Conservation (phyloP, 73 alveolate species). For the Blepharisma japonicum region DNA sequence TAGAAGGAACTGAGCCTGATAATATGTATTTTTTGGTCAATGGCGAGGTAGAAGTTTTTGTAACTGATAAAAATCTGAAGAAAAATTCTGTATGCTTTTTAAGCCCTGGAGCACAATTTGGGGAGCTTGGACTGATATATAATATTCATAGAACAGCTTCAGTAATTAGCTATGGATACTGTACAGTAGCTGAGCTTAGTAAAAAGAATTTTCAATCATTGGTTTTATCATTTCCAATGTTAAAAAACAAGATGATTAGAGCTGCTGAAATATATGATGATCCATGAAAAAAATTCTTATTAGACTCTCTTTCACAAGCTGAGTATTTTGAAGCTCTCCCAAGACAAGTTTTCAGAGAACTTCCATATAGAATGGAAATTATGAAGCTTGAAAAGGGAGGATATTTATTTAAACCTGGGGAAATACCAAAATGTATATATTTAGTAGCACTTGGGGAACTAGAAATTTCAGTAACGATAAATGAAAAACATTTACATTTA, state of each 20-base stretch:
- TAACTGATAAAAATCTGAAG: slow-evolving; percentile 5
- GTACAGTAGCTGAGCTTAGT: slow-evolving; percentile 34
- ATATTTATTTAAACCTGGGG: slow-evolving; percentile 31
- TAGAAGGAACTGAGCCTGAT: slow-evolving; percentile 41
- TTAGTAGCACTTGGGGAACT: not conserved
- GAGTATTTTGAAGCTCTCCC: not conserved
- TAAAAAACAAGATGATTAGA: not conserved
- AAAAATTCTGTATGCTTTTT: slow-evolving; percentile 28
- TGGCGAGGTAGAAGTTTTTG: slow-evolving; percentile 39
- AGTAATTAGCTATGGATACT: slow-evolving; percentile 26
- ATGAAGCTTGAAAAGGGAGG: slow-evolving; percentile 24
- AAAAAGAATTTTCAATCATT: slow-evolving; percentile 28
- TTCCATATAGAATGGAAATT: not conserved
- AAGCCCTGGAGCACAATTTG: slow-evolving; percentile 46
- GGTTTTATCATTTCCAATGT: not conserved
- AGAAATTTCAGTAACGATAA: slow-evolving; percentile 29
- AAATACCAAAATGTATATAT: not conserved
- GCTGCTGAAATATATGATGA: not conserved
- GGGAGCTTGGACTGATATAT: slow-evolving; percentile 46
- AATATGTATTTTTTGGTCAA: slow-evolving; percentile 26
- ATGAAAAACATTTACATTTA: not conserved
- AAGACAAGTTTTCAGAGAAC: not conserved
- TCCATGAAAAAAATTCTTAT: not conserved
- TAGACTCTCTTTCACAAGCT: not conserved
- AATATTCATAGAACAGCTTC: slow-evolving; percentile 54